phyloP scores from a whole-genome alignment of 352 stramenopile genomes.

The Phytopythium oedochilum region DNA sequence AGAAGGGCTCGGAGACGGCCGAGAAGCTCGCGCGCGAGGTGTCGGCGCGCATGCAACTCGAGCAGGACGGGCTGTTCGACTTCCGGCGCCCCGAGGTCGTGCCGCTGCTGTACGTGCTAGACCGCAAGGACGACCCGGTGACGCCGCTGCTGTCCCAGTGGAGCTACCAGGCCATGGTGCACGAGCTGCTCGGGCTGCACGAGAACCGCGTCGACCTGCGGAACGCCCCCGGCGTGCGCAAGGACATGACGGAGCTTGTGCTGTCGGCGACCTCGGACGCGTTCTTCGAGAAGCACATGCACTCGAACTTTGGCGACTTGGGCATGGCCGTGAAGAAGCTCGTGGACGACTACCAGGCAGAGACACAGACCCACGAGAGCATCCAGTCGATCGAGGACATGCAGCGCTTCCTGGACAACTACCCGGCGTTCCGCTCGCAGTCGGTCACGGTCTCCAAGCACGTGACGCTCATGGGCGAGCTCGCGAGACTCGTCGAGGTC shows the following conservation, averaged over 20 bases:
- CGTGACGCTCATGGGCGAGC: slow-evolving; percentile 97
- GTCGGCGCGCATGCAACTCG: slow-evolving; percentile 89
- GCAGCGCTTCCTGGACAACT: slow-evolving; percentile 98
- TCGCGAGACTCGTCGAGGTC: slow-evolving; percentile 95
- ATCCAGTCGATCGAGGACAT: slow-evolving; percentile 96
- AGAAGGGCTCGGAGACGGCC: slow-evolving; percentile 89
- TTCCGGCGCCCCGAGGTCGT: slow-evolving; percentile 87
- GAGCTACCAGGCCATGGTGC: slow-evolving; percentile 99
- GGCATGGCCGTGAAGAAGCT: slow-evolving; percentile 95
- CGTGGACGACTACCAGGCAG: slow-evolving; percentile 85
- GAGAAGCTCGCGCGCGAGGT: slow-evolving; percentile 94
- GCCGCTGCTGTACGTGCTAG: slow-evolving; percentile 93
- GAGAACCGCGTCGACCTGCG: slow-evolving; percentile 97
- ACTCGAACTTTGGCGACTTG: slow-evolving; percentile 98
- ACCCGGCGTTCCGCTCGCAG: slow-evolving; percentile 94
- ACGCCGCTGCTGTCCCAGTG: slow-evolving; percentile 98
- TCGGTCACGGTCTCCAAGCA: slow-evolving; percentile 98
- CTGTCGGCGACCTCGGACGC: slow-evolving; percentile 93
- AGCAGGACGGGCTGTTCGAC: slow-evolving; percentile 97
- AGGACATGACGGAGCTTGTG: slow-evolving; percentile 98
- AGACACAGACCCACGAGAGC: slow-evolving; percentile 83
- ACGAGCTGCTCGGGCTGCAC: slow-evolving; percentile 97
- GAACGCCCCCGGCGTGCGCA: slow-evolving; percentile 91
- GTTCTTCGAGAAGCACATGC: slow-evolving; percentile 96
- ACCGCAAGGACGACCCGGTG: slow-evolving; percentile 98